These are phyloP conservation scores for Deakozyma indianensis DNA, from an alignment of 805 yeast species.

Conservation along the genomic window DNA sequence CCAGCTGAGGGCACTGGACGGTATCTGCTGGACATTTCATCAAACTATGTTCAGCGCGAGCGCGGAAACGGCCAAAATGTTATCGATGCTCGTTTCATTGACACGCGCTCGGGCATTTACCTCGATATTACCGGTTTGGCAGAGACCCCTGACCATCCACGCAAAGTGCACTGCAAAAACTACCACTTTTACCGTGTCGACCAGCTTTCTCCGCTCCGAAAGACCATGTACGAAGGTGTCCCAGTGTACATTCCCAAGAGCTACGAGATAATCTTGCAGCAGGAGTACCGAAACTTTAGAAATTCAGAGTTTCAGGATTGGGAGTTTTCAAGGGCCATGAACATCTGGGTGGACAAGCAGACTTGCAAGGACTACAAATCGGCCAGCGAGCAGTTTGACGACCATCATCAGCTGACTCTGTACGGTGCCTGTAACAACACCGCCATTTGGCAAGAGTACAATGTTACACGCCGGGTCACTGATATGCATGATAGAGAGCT, in stretches of 20 bases:
- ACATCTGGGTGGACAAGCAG: not conserved
- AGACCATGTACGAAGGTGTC: conserved; percentile 46
- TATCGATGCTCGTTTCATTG: conserved; percentile 46
- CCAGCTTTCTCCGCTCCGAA: conserved; percentile 38
- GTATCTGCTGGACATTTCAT: conserved; percentile 33
- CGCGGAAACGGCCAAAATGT: conserved; percentile 33
- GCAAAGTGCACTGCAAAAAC: conserved; percentile 34
- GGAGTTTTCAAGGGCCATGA: conserved; percentile 3
- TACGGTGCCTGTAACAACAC: not conserved
- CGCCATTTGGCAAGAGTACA: not conserved
- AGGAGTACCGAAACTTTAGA: conserved; percentile 23
- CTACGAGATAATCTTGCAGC: conserved; percentile 20
- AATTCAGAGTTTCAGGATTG: conserved; percentile 12
- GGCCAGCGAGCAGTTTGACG: not conserved
- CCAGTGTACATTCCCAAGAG: conserved; percentile 31
- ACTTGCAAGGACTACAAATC: not conserved
- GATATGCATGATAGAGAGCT: not conserved
- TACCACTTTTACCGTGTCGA: conserved; percentile 37
- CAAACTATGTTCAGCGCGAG: conserved; percentile 35
- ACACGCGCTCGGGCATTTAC: conserved; percentile 42
- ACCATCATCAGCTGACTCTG: not conserved
- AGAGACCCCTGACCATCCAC: conserved; percentile 10
- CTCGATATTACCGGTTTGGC: conserved; percentile 43
- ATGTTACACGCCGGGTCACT: conserved; percentile 1
- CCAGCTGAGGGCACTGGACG: conserved; percentile 32